Conservation (phyloP, 1,139 yeast species). For the Taphrina populina region DNA sequence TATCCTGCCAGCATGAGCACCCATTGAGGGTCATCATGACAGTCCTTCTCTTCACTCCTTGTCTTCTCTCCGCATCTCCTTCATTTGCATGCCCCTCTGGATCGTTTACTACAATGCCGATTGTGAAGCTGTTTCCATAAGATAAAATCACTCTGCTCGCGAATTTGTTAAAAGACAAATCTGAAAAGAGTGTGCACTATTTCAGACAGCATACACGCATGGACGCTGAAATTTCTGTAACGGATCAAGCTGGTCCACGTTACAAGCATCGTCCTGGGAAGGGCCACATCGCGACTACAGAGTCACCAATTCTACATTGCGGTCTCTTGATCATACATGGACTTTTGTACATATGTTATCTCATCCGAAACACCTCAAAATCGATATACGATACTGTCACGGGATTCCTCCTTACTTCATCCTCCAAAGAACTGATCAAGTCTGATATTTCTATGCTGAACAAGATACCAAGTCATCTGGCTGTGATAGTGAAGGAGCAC, state of each 20-base stretch:
- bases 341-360: neutral
- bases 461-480: slow-evolving; percentile 75
- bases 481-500: slow-evolving; percentile 75
- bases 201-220: too few relatives aligned
- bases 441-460: slow-evolving; percentile 70
- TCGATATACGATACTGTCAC: slow-evolving; percentile 1
- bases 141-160: too few relatives aligned
- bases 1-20: too few relatives aligned
- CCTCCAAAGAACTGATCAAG: slow-evolving; percentile 60
- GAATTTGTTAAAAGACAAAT: too few relatives aligned
- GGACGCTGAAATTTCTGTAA: too few relatives aligned
- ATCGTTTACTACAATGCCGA: too few relatives aligned
- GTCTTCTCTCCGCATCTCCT: too few relatives aligned
- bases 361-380: neutral
- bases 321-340: slow-evolving; percentile 7
- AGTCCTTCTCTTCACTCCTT: too few relatives aligned
- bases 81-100: too few relatives aligned
- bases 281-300: neutral
- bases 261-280: slow-evolving; percentile 9
- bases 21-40: too few relatives aligned
- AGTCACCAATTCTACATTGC: neutral
- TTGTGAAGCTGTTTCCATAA: too few relatives aligned
- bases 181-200: too few relatives aligned
- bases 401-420: slow-evolving; percentile 57
- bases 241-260: slow-evolving; percentile 13